Evolutionary conservation across 2,329 filamentous ascomycete genomes (phyloP), one percentile per base, ranked within the genome.

Genomic region (Ceratocystis diversiconidia): DNA sequence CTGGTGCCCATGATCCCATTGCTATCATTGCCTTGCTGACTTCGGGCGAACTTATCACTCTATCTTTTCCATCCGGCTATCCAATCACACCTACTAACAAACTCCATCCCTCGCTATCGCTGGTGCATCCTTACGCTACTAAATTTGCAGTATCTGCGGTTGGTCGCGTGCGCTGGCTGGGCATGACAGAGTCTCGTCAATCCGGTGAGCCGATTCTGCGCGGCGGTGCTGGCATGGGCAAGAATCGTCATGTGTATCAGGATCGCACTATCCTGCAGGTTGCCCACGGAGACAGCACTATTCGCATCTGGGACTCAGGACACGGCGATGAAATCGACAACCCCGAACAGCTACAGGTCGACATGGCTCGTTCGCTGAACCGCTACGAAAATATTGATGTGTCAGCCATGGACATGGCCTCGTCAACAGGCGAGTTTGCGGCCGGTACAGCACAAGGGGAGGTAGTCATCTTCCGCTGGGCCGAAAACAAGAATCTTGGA

Each of bases 301-400:
- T 99, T n/a, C 82, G 92, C 41, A 79, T 97, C 5, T 99, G 92
- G 91, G 94, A 99, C 74, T 84, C 87, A 22, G 94, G 94, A 0
- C 89, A 95, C 71, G 89, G 85, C 15, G 94, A 99, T 72, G 90
- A 96, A 71, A 88, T 99, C 62, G 94, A 99, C 74, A 97, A 97
- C 71, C 81, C 84, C 12, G 79, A 80, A 3, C 81, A 90, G 64
- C 77, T 97, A 28, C 92, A 99, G 75, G 85, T 95, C 5, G 92
- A 99, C 71, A 79, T 97, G 46, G 87, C 89, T 5, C 83, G 90
- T 69, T 89, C 92, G 1, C 79, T 97, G 3, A 88, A 87, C 63
- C 84, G 90, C n/a, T 87, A 83, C 68, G 84, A 90, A 2, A 83
- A 89, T 69, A 79, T 96, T 12, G 86, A 89, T 60, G 82, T 96